Conservation (phyloP, 441 rosid genomes). For the Gossypium davidsonii region DNA sequence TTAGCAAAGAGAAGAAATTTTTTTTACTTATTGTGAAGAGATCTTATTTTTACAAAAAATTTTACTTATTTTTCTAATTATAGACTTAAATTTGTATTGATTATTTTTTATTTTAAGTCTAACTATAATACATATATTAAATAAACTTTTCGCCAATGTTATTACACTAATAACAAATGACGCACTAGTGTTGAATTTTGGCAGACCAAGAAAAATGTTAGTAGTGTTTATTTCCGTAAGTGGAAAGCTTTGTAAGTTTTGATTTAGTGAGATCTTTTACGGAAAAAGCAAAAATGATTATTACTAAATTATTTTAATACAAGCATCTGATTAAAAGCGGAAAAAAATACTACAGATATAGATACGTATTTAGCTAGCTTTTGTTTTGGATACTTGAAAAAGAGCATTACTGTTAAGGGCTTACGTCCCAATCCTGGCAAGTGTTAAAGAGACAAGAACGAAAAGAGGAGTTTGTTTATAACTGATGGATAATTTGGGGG, state of each 20-base stretch:
- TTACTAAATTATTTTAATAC: background rate
- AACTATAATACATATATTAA: too few relatives aligned
- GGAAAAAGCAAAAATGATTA: background rate
- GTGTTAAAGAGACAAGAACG: background rate
- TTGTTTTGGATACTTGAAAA: background rate
- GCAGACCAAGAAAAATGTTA: too few relatives aligned
- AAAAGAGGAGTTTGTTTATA: slow-evolving; percentile 12
- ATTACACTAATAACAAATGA: too few relatives aligned
- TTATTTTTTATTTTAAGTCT: too few relatives aligned
- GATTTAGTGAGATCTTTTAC: background rate
- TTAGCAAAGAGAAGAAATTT: too few relatives aligned
- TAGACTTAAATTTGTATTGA: too few relatives aligned
- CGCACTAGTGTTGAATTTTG: too few relatives aligned
- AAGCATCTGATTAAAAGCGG: background rate
- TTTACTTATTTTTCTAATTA: too few relatives aligned
- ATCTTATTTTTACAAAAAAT: too few relatives aligned
- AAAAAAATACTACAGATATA: background rate
- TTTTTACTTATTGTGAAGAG: too few relatives aligned
- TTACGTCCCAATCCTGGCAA: background rate
- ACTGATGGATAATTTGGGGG: slow-evolving; percentile 33
- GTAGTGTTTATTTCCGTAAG: too few relatives aligned
- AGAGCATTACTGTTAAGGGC: background rate
- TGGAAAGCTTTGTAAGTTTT: background rate
- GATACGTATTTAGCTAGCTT: background rate
- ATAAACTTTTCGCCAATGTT: too few relatives aligned